Conservation (phyloP, 352 stramenopile genomes). For the Ochromonadaceae sp. region DNA sequence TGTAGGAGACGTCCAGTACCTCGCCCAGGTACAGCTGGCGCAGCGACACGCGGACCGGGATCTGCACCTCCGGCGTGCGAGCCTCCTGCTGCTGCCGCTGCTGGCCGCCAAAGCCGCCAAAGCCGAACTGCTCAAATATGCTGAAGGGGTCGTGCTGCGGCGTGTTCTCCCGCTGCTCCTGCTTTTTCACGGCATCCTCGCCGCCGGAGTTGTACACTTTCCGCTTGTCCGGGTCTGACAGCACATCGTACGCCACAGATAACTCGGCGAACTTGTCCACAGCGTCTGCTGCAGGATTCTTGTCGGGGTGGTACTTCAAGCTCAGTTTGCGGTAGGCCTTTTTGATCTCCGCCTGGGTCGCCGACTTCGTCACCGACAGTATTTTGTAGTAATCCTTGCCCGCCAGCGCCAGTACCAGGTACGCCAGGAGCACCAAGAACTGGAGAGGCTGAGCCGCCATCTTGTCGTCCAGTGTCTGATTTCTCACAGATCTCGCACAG, state of each 20-base stretch:
- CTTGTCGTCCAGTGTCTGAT: not conserved
- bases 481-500: not conserved
- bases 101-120: slow-evolving; percentile 33
- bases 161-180: slow-evolving; percentile 18
- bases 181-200: slow-evolving; percentile 40
- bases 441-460: too few species aligned
- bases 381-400: slow-evolving; percentile 44
- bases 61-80: slow-evolving; percentile 48
- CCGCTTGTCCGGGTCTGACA: slow-evolving; percentile 52
- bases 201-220: slow-evolving; percentile 33
- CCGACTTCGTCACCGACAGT: slow-evolving; percentile 29
- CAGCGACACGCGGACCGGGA: slow-evolving; percentile 79
- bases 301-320: slow-evolving; percentile 75
- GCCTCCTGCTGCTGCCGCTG: slow-evolving; percentile 38
- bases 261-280: slow-evolving; percentile 34
- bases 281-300: slow-evolving; percentile 26
- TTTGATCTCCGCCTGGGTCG: slow-evolving; percentile 61
- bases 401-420: slow-evolving; percentile 10
- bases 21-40: slow-evolving; percentile 90
- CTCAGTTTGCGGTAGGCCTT: slow-evolving; percentile 86
- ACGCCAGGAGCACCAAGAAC: not conserved
- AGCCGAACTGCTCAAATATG: slow-evolving; percentile 43
- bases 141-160: slow-evolving; percentile 27
- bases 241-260: slow-evolving; percentile 38
- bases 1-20: slow-evolving; percentile 77